Base-by-base conservation (phyloP, 2,329 filamentous ascomycete species). In the Fusarium abutilonis region DNA sequence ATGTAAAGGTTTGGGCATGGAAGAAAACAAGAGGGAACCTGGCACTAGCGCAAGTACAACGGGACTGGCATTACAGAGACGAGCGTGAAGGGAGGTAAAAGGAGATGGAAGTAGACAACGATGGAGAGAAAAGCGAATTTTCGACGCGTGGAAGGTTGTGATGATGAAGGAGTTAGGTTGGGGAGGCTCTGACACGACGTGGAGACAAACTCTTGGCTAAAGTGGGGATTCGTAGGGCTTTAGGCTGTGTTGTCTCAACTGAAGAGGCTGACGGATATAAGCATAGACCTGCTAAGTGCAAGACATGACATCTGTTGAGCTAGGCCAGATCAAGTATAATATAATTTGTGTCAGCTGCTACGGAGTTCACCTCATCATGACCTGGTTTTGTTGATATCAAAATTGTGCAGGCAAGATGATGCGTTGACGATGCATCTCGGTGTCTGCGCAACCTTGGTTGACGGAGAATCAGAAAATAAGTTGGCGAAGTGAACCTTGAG, bases 151-250 rank as follows among this genome's bases (percentile, higher is more conserved):
- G 17, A 32, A 14, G 14, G 36, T 52, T 9, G 39, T 56, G 64
- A 68, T 67, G 67, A 55, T 70, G 67, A 43, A 64, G 55, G 63
- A 67, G 38, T 43, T 40, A 53, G 52, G 29, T 63, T 60, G 55
- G 35, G 56, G 50, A 52, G 60, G 50, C 56, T 65, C 45, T n/a
- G 41, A 31, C 21, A 42, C 36, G 35, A 56, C 49, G 36, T 57
- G 52, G 63, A 43, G 60, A 50, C 51, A 55, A 53, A 52, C 47
- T 43, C 29, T 58, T 52, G 49, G 40, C 53, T n/a, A 39, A 32
- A 51, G 63, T 66, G 63, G 62, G 9, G 36, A 59, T 32, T 15
- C 10, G 23, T 51, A 52, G 54, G 63, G 58, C 38, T 57, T 52
- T 56, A 34, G 14, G 45, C 34, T 15, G 28, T 43, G 28, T 52